Percentiles rank a stretch among this genome's conserved stretches.
Conservation (phyloP, 495 filamentous ascomycete species). For the Pyronema domesticum region DNA sequence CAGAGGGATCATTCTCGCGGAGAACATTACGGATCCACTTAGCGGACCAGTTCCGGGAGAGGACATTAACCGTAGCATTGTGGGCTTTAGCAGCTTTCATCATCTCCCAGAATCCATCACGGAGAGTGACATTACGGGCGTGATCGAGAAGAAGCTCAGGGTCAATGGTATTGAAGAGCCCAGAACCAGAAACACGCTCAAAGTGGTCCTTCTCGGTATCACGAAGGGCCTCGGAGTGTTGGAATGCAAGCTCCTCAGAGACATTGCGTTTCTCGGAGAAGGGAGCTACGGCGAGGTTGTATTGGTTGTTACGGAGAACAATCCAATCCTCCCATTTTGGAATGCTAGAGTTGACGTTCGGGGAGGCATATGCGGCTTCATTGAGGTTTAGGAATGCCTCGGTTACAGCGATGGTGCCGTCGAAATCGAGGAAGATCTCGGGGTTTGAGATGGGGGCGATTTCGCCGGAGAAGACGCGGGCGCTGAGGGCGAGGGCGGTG, state of each 20-base stretch:
- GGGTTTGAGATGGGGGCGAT: background rate
- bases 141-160: constrained; percentile 3
- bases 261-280: constrained; percentile 8
- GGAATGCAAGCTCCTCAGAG: constrained; percentile 10
- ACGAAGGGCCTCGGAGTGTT: constrained; percentile 5
- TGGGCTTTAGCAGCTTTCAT: background rate
- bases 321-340: constrained; percentile 8
- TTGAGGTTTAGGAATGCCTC: constrained; percentile 18
- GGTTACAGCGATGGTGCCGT: constrained; percentile 17
- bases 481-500: background rate
- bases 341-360: background rate
- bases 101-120: constrained; percentile 16
- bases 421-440: constrained; percentile 12
- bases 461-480: background rate
- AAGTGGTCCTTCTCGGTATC: constrained; percentile 14
- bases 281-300: background rate
- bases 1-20: constrained; percentile 2
- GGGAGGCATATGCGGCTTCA: constrained; percentile 12
- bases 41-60: constrained; percentile 16
- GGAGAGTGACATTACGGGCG: constrained; percentile 10
- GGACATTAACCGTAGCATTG: constrained; percentile 4
- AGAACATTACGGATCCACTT: constrained; percentile 16
- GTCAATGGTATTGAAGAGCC: constrained; percentile 5
- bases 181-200: constrained; percentile 4
- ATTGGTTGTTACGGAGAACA: constrained; percentile 8